Percentiles rank a stretch among this genome's conserved stretches.
These are phyloP conservation scores for Schizosaccharomyces octosporus DNA, from an alignment of 805 yeast species.

Conservation along the genomic window DNA sequence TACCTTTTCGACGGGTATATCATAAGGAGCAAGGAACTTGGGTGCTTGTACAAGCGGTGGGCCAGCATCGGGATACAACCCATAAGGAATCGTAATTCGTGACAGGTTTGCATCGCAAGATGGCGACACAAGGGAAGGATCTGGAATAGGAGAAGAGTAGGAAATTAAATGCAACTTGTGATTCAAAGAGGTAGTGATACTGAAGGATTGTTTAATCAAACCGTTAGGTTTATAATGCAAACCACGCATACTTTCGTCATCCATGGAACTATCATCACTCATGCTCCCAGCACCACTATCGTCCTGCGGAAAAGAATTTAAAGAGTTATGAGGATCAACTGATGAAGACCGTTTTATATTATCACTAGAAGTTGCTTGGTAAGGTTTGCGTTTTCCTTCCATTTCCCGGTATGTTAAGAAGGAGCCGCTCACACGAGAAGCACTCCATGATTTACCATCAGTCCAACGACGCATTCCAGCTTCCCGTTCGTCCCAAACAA, in stretches of 20 bases:
- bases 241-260: slow-evolving; percentile 12
- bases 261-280: slow-evolving; percentile 5
- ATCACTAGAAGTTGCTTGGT: background rate
- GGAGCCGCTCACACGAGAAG: slow-evolving; percentile 41
- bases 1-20: slow-evolving; percentile 11
- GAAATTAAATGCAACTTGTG: slow-evolving; percentile 37
- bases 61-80: slow-evolving; percentile 17
- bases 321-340: background rate
- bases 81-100: slow-evolving; percentile 15
- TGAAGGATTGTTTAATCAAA: slow-evolving; percentile 38
- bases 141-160: slow-evolving; percentile 15
- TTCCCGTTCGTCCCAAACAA: slow-evolving; percentile 47
- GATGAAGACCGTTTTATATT: background rate
- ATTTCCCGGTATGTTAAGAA: slow-evolving; percentile 41
- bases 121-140: slow-evolving; percentile 17
- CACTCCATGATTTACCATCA: slow-evolving; percentile 51
- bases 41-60: slow-evolving; percentile 1
- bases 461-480: slow-evolving; percentile 61
- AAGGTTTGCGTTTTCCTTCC: slow-evolving; percentile 15
- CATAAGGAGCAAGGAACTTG: slow-evolving; percentile 3
- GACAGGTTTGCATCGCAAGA: slow-evolving; percentile 20
- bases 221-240: slow-evolving; percentile 24
- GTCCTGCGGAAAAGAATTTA: background rate
- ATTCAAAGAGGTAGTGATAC: slow-evolving; percentile 27
- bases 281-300: slow-evolving; percentile 1